A percentile compares a stretch with the other conserved stretches of the same genome.
Evolutionary conservation across 208 protist species (phyloP).

Genomic region (Tritrichomonas foetus): DNA sequence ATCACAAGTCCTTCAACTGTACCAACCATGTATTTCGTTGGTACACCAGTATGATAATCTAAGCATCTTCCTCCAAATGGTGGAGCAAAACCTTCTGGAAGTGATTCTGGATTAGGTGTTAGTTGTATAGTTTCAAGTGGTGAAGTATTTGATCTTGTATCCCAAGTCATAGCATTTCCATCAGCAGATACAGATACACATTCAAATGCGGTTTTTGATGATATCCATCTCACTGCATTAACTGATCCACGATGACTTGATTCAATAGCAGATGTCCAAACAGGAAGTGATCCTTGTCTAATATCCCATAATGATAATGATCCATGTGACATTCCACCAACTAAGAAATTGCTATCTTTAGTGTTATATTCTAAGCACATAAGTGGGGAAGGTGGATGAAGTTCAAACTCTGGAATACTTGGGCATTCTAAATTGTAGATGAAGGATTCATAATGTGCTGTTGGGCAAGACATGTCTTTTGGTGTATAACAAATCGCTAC

Average conservation of each 20-base stretch:
- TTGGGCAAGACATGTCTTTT: not conserved
- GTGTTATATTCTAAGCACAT: not conserved
- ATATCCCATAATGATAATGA: slow-evolving; percentile 7
- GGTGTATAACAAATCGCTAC: not conserved
- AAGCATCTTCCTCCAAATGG: not conserved
- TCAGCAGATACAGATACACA: not conserved
- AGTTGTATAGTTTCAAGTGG: not conserved
- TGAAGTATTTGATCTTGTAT: not conserved
- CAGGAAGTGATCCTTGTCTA: not conserved
- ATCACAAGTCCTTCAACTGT: not conserved
- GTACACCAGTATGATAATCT: slow-evolving; percentile 28
- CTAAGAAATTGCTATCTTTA: not conserved
- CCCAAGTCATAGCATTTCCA: slow-evolving; percentile 10
- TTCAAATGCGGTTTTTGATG: not conserved
- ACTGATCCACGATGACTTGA: not conserved
- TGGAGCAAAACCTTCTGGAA: not conserved
- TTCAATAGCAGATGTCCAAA: not conserved
- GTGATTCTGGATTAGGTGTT: not conserved
- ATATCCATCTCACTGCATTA: not conserved
- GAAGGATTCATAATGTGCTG: not conserved
- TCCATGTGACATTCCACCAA: not conserved
- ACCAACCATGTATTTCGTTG: slow-evolving; percentile 32
- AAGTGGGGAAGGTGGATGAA: slow-evolving; percentile 5
- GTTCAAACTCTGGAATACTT: not conserved
- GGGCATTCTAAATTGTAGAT: not conserved